A percentile compares a stretch with the other conserved stretches of the same genome.
These are phyloP conservation scores for Pythium insidiosum DNA, from an alignment of 352 stramenopile genomes.

Conservation along the genomic window DNA sequence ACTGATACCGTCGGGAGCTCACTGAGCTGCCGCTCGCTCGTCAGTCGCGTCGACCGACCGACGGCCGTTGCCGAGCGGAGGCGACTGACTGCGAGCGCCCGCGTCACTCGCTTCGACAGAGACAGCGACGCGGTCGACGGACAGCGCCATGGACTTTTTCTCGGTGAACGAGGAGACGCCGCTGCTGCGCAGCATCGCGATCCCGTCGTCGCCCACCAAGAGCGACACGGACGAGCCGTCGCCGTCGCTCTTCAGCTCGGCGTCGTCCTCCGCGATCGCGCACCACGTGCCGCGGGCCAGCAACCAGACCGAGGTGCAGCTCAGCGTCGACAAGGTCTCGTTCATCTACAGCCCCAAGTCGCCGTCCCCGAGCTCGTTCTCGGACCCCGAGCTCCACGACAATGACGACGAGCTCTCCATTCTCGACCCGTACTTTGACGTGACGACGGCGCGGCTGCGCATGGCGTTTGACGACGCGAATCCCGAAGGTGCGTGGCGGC, in stretches of 20 bases:
- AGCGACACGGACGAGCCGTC: constrained; percentile 22
- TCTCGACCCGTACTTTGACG: constrained; percentile 82
- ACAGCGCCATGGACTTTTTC: constrained; percentile 39
- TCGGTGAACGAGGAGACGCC: constrained; percentile 32
- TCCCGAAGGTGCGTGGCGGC: constrained; percentile 21
- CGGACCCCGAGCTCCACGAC: constrained; percentile 23
- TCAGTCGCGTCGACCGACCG: too few relatives aligned
- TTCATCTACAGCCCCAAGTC: constrained; percentile 72
- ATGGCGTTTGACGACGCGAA: constrained; percentile 61
- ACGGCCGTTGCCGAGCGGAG: too few relatives aligned
- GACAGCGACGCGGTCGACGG: too few relatives aligned
- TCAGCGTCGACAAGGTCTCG: constrained; percentile 76
- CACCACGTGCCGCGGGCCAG: constrained; percentile 5
- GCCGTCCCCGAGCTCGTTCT: constrained; percentile 43
- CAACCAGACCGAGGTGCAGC: constrained; percentile 50
- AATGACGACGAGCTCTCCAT: constrained; percentile 72
- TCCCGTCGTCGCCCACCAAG: constrained; percentile 21
- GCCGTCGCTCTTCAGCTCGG: constrained; percentile 11
- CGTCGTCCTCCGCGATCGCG: constrained; percentile 11
- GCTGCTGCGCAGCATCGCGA: constrained; percentile 19
- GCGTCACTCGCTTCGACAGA: too few relatives aligned
- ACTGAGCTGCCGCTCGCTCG: too few relatives aligned
- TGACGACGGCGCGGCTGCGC: constrained; percentile 61
- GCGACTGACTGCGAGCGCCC: too few relatives aligned
- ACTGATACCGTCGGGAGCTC: too few relatives aligned